Base-by-base conservation (phyloP, 2,329 filamentous ascomycete species). In the Emmonsiellopsis sp. region DNA sequence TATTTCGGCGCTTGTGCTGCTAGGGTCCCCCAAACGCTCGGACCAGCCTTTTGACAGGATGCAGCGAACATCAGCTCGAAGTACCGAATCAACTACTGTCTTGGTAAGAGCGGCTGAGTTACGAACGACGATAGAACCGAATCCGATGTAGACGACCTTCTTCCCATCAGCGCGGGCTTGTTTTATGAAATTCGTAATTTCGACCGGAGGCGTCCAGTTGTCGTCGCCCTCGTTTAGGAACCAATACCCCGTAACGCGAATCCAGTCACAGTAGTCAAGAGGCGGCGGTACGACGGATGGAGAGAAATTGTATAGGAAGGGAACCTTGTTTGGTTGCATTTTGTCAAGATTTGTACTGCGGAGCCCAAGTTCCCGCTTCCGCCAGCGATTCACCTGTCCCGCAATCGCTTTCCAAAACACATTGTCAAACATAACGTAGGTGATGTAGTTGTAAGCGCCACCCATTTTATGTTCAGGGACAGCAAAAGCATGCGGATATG, bases 31-130 rank as follows among this genome's bases (percentile, higher is more conserved):
- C 27, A 87, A 73, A 27, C 92, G 85, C 66, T 97, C 92, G 2
- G 90, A 96, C 93, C 93, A 98, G 33, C 93, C 93, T 68, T 97
- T 97, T 44, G 89, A 95, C 8, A 98, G 74, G 56, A 98, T 90
- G 67, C 93, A 97, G 56, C 92, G 85, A 5, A 98, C 90, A 62
- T 95, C 93, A 2, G 93, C 89, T 68, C 91, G 94, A 48, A 85
- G 71, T 0, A 98, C 91, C 0, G 90, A 91, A 56, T 95, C 88
- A 40, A 97, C 85, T 5, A 98, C 88, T n/a, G 92, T 91, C 61
- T 87, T 83, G 6, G 91, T 97, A 73, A 98, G 81, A 59, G 88
- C 88, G 53, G 82, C 84, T 2, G 92, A 89, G 64, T 98, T 89
- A 2, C 87, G 84, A 33, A 98, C 91, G 17, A 96, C 89, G 59